These are phyloP conservation scores for Aspergillus ochraceus DNA, from an alignment of 2,329 filamentous ascomycete genomes.

Conservation along the genomic window DNA sequence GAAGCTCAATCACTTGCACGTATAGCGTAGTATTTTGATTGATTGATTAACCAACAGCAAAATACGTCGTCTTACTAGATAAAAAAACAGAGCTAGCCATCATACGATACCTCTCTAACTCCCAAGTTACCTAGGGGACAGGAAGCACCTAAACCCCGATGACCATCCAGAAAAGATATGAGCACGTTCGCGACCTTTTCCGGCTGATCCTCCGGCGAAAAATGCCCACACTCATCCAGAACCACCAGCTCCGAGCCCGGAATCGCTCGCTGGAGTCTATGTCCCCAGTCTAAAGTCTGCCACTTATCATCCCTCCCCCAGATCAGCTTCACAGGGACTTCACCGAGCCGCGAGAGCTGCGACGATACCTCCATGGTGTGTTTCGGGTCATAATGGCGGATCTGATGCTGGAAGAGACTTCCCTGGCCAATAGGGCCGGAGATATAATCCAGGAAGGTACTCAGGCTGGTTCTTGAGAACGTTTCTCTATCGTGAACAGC, in stretches of 20 bases:
- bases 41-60: too few species aligned
- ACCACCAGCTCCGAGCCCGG: slow-evolving; percentile 29
- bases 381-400: slow-evolving; percentile 35
- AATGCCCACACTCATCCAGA: slow-evolving; percentile 30
- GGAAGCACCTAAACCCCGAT: too few species aligned
- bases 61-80: too few species aligned
- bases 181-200: slow-evolving; percentile 11
- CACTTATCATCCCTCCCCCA: slow-evolving; percentile 35
- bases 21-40: too few species aligned
- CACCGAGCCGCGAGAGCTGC: slow-evolving; percentile 23
- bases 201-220: slow-evolving; percentile 32
- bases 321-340: slow-evolving; percentile 28
- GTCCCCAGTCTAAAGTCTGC: slow-evolving; percentile 33
- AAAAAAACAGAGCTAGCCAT: too few species aligned
- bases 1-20: too few species aligned
- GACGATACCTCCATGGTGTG: slow-evolving; percentile 33
- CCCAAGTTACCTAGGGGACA: too few species aligned
- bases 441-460: slow-evolving; percentile 31
- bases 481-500: slow-evolving; percentile 10
- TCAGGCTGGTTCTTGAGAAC: slow-evolving; percentile 22
- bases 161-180: neutral
- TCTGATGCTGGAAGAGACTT: slow-evolving; percentile 36
- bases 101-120: too few species aligned
- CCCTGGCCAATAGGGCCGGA: slow-evolving; percentile 33
- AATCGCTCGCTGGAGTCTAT: slow-evolving; percentile 30